Evolutionary conservation across 441 rosid genomes (phyloP).

Genomic region (Breynia disticha): DNA sequence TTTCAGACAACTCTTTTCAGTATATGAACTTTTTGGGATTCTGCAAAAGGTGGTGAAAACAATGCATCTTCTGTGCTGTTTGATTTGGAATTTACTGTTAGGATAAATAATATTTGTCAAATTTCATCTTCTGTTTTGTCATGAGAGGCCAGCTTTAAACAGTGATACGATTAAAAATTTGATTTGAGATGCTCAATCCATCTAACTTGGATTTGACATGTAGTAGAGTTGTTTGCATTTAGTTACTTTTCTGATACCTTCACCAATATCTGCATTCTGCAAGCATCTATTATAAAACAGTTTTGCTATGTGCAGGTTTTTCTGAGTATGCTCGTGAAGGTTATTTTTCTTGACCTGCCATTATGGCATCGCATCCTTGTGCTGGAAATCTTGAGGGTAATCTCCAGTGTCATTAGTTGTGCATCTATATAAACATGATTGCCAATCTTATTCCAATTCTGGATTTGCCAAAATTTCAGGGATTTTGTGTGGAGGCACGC

Average conservation of each 20-base stretch:
- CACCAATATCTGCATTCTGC: neutral
- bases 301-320: slow-evolving; percentile 60
- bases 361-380: slow-evolving; percentile 99
- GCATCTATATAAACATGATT: slow-evolving; percentile 10
- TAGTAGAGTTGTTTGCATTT: neutral
- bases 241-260: neutral
- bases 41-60: too few relatives aligned
- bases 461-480: slow-evolving; percentile 36
- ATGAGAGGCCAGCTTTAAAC: too few relatives aligned
- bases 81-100: too few relatives aligned
- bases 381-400: slow-evolving; percentile 98
- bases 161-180: too few relatives aligned
- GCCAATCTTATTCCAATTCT: too few relatives aligned
- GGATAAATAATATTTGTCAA: too few relatives aligned
- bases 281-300: slow-evolving; percentile 1
- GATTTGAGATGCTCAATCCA: too few relatives aligned
- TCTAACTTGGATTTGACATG: too few relatives aligned
- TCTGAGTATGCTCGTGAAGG: slow-evolving; percentile 92
- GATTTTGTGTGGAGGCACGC: slow-evolving; percentile 95
- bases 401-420: slow-evolving; percentile 10
- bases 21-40: too few relatives aligned
- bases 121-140: too few relatives aligned
- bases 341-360: slow-evolving; percentile 87
- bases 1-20: too few relatives aligned
- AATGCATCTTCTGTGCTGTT: too few relatives aligned